Percentiles rank a stretch among this genome's conserved stretches.
phyloP scores from a whole-genome alignment of 164 flowering plant species.

The Amborella trichopoda region DNA sequence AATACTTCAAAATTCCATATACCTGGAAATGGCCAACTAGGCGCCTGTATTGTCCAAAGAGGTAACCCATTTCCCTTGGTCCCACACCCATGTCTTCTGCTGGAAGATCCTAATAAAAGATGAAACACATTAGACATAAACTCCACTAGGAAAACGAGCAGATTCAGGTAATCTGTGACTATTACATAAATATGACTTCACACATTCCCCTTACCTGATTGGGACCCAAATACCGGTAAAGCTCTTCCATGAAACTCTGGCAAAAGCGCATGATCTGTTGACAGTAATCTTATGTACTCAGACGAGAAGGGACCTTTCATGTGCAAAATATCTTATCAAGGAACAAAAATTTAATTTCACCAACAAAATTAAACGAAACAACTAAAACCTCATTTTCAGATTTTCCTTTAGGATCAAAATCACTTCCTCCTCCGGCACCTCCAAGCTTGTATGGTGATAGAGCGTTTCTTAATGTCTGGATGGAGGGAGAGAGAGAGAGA shows the following conservation, averaged over 20 bases:
- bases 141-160: too few species aligned
- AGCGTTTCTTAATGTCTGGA: slow-evolving; percentile 89
- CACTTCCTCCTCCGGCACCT: slow-evolving; percentile 97
- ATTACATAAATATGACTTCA: slow-evolving; percentile 2
- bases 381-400: slow-evolving; percentile 78
- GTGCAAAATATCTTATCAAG: neutral
- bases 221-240: slow-evolving; percentile 81
- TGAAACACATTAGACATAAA: too few species aligned
- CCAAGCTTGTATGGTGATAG: slow-evolving; percentile 93
- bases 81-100: slow-evolving; percentile 99
- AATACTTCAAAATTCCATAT: too few species aligned
- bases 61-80: slow-evolving; percentile 92
- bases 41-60: slow-evolving; percentile 94
- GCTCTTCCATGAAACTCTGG: slow-evolving; percentile 94
- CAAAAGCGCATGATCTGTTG: slow-evolving; percentile 94
- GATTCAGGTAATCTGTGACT: too few species aligned
- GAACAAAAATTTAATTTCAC: neutral
- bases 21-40: slow-evolving; percentile 95
- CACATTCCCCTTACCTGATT: slow-evolving; percentile 61
- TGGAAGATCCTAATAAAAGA: slow-evolving; percentile 70
- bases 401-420: slow-evolving; percentile 97
- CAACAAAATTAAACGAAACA: neutral
- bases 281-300: neutral
- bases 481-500: neutral
- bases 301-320: neutral